These are phyloP conservation scores for Dendrobium nobile DNA, from an alignment of 106 monocot species.

Conservation along the genomic window DNA sequence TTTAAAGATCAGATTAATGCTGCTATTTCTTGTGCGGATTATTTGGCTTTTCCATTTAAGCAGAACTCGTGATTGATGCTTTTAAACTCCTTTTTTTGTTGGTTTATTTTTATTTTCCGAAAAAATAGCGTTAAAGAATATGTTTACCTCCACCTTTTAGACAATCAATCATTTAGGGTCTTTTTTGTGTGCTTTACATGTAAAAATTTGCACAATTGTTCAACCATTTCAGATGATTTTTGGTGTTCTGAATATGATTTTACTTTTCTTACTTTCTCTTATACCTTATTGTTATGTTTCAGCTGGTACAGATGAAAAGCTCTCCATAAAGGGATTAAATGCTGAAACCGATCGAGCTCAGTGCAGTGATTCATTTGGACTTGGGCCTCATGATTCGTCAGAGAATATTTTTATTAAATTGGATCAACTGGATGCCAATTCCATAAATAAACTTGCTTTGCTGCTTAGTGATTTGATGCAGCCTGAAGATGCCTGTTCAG, in stretches of 20 bases:
- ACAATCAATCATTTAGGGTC: not conserved
- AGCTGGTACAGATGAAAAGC: conserved; percentile 46
- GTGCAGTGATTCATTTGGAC: conserved; percentile 9
- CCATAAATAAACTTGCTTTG: conserved; percentile 23
- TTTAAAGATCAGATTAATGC: not conserved
- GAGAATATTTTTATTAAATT: conserved; percentile 33
- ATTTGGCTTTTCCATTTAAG: not conserved
- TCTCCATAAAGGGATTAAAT: conserved; percentile 19
- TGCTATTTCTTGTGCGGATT: not conserved
- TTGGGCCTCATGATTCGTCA: conserved; percentile 8
- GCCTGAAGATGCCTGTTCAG: conserved; percentile 57
- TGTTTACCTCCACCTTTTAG: not conserved
- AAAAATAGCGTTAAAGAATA: not conserved
- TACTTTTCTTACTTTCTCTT: not conserved
- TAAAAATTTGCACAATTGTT: not conserved
- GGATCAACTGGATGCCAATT: conserved; percentile 23
- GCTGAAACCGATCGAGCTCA: conserved; percentile 22
- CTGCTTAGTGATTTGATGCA: conserved; percentile 49
- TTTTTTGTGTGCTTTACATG: not conserved
- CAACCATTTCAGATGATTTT: not conserved
- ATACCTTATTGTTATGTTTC: conserved; percentile 5
- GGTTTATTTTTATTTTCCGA: not conserved
- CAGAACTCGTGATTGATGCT: not conserved
- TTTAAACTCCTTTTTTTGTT: not conserved
- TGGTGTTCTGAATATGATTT: not conserved